Evolutionary conservation across 441 rosid species (phyloP), one percentile per base, ranked within the genome.

Genomic region (Kokia cookei): DNA sequence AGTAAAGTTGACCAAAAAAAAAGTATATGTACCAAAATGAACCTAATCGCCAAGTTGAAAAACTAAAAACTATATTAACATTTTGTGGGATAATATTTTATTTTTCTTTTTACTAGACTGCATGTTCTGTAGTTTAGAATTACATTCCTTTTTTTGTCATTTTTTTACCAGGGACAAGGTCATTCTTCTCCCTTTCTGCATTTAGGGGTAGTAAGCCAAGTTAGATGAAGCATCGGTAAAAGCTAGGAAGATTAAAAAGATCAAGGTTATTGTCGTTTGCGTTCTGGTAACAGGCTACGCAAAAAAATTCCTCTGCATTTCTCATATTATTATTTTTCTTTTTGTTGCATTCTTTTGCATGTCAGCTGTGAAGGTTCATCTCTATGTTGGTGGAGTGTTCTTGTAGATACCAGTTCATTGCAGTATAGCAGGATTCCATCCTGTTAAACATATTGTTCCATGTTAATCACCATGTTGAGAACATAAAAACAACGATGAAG

Each of bases 131-230:
- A 17, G 59, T 50, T 48, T 17, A 0, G n/a, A 50, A 68, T 50
- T 50, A 12, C 66, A 24, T 35, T 64, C 26, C n/a, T 69, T 15
- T 73, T 74, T 61, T 60, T 14, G n/a, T 35, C 37, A 6, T 15
- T 2, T 27, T 45, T 80, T 64, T 84, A 80, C 59, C 88, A 87
- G 93, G 82, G 40, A 69, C 93, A 48, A 86, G 93, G 84, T 89
- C 91, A 62, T 89, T 89, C 87, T 89, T 89, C 83, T 89, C 93
- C 59, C 91, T 89, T 70, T 87, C 93, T 59, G 93, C 93, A 70
- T 89, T 89, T 74, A 86, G 87, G 76, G 90, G 89, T 73, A 79
- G 90, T 86, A 89, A 85, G 81, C 91, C 88, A 59, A 87, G 80
- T 64, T 86, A 87, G 76, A 82, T 82, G 65, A 85, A 80, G 87